A percentile compares a stretch with the other conserved stretches of the same genome.
phyloP scores from a whole-genome alignment of 106 monocot genomes.

The Platanthera zijinensis region DNA sequence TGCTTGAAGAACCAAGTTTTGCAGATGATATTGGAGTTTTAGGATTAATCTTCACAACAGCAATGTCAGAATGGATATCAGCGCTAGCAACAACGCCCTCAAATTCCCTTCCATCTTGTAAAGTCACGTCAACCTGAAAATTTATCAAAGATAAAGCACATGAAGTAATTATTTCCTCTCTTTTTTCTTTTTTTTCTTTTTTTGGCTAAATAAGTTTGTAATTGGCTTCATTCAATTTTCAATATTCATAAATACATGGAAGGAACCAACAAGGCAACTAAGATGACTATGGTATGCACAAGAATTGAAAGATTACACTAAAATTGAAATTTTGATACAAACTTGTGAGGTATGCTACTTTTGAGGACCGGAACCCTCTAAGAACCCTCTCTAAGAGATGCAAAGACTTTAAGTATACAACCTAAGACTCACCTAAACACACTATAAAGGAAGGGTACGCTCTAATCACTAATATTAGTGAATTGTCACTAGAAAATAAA shows the following conservation, averaged over 20 bases:
- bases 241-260: neutral
- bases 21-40: constrained; percentile 68
- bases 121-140: constrained; percentile 71
- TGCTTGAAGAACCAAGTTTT: constrained; percentile 64
- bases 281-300: too few species aligned
- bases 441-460: too few species aligned
- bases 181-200: neutral
- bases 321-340: too few species aligned
- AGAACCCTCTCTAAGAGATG: too few species aligned
- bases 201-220: neutral
- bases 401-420: too few species aligned
- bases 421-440: too few species aligned
- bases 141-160: constrained; percentile 5
- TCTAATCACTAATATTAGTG: too few species aligned
- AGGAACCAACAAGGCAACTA: neutral
- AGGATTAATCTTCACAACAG: constrained; percentile 80
- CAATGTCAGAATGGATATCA: constrained; percentile 85
- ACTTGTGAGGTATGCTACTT: too few species aligned
- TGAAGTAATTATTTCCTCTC: neutral
- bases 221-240: neutral
- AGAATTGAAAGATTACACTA: too few species aligned
- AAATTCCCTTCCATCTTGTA: constrained; percentile 89
- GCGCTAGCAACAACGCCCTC: constrained; percentile 57
- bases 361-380: too few species aligned
- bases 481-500: too few species aligned